phyloP scores from a whole-genome alignment of 768 basidiomycete genomes.

The Xerocomellus intermedius region DNA sequence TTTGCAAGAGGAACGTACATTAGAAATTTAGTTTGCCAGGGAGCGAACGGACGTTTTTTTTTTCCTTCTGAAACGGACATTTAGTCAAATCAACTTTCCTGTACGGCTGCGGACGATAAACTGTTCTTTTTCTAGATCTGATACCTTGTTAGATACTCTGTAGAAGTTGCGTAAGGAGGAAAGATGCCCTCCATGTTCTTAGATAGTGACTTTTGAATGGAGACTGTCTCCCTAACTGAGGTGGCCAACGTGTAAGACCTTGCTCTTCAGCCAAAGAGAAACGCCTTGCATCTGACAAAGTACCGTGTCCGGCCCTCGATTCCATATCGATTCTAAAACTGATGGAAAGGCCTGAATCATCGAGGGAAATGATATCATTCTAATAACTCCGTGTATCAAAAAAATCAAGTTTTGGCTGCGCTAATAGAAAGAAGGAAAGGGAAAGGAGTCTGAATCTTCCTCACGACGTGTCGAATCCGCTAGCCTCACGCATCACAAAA shows the following conservation, averaged over 20 bases:
- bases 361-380: background rate
- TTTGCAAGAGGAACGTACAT: background rate
- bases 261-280: too few relatives aligned
- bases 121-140: background rate
- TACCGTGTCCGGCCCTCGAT: too few relatives aligned
- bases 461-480: background rate
- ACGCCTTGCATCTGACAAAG: too few relatives aligned
- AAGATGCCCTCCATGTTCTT: background rate
- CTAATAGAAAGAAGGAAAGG: background rate
- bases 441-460: too few relatives aligned
- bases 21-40: background rate
- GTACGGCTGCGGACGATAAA: background rate
- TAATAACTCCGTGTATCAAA: background rate
- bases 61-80: background rate
- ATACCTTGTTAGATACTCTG: background rate
- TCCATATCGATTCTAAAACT: background rate
- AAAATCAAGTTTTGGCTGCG: background rate
- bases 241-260: too few relatives aligned
- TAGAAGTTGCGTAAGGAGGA: background rate
- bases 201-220: too few relatives aligned
- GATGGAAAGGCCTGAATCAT: background rate
- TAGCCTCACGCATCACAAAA: conserved; percentile 2
- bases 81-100: background rate
- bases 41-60: background rate
- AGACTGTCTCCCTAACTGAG: too few relatives aligned